Evolutionary conservation across 2,329 filamentous ascomycete genomes (phyloP).

Genomic region (Pyricularia sp.): DNA sequence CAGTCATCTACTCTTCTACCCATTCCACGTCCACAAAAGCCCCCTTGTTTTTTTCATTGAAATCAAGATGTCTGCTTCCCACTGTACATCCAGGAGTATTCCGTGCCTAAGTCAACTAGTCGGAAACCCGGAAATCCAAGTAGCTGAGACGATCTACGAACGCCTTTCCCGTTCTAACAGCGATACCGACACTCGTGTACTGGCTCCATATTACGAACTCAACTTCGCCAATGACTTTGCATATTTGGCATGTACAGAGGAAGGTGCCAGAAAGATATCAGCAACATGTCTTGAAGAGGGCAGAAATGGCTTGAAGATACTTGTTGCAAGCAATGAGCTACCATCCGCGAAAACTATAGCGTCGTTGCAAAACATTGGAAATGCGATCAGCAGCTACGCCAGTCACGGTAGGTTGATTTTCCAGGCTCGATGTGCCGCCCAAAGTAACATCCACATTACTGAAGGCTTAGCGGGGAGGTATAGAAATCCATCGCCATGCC

Average conservation of each 20-base stretch:
- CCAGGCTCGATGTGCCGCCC: too few relatives aligned
- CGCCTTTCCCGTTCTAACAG: background rate
- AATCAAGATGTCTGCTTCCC: background rate
- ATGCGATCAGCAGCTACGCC: background rate
- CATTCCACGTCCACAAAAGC: background rate
- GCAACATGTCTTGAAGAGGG: constrained; percentile 3
- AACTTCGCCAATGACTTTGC: constrained; percentile 1
- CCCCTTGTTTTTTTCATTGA: background rate
- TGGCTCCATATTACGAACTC: constrained; percentile 3
- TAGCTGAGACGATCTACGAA: background rate
- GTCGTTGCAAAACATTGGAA: background rate
- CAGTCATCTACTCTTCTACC: background rate
- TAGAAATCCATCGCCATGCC: too few relatives aligned
- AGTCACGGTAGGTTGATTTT: background rate
- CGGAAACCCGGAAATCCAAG: background rate
- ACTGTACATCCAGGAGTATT: background rate
- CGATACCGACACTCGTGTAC: background rate
- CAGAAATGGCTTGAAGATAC: background rate
- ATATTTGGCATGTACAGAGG: background rate
- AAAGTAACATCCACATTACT: too few relatives aligned
- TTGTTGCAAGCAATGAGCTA: constrained; percentile 1
- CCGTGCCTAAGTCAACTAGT: background rate
- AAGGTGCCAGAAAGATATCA: background rate
- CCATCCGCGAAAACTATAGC: background rate
- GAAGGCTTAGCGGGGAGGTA: too few relatives aligned